Percentiles rank a stretch among this genome's conserved stretches.
Evolutionary conservation across 1,284 basidiomycete genomes (phyloP).

Genomic region (Boletus holoroseus): DNA sequence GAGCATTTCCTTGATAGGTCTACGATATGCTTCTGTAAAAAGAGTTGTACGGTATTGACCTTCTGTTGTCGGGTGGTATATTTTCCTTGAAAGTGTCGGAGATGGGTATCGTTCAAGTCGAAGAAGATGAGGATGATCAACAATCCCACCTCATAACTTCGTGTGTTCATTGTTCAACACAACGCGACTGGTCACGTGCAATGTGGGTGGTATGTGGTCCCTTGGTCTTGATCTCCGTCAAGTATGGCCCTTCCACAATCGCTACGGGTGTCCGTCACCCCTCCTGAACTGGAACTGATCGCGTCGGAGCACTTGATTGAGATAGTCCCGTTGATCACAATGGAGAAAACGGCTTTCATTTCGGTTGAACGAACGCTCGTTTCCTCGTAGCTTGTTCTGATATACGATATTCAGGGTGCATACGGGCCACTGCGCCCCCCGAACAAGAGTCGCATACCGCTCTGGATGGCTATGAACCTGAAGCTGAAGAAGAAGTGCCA

Average conservation of each 20-base stretch:
- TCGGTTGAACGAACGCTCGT: constrained; percentile 41
- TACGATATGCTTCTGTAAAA: neutral
- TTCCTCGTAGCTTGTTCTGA: constrained; percentile 34
- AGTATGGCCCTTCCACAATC: constrained; percentile 60
- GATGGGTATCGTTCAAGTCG: constrained; percentile 6
- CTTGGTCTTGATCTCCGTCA: neutral
- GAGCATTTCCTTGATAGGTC: constrained; percentile 36
- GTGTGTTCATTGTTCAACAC: constrained; percentile 8
- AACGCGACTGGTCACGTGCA: constrained; percentile 28
- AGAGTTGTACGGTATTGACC: neutral
- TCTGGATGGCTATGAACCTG: constrained; percentile 93
- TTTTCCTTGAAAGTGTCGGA: too few relatives aligned
- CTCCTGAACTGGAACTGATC: constrained; percentile 81
- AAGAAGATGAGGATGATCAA: neutral
- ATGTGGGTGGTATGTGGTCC: neutral
- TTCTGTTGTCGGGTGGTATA: constrained; percentile 1
- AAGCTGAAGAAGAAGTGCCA: constrained; percentile 93
- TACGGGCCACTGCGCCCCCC: constrained; percentile 94
- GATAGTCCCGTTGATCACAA: constrained; percentile 78
- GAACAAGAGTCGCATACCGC: constrained; percentile 72
- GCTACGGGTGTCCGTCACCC: constrained; percentile 59
- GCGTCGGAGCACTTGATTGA: constrained; percentile 78
- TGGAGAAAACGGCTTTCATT: constrained; percentile 85
- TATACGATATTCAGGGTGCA: constrained; percentile 54
- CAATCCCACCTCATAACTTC: neutral